phyloP scores from a whole-genome alignment of 306 rosid genomes.

The Medicago lupulina region DNA sequence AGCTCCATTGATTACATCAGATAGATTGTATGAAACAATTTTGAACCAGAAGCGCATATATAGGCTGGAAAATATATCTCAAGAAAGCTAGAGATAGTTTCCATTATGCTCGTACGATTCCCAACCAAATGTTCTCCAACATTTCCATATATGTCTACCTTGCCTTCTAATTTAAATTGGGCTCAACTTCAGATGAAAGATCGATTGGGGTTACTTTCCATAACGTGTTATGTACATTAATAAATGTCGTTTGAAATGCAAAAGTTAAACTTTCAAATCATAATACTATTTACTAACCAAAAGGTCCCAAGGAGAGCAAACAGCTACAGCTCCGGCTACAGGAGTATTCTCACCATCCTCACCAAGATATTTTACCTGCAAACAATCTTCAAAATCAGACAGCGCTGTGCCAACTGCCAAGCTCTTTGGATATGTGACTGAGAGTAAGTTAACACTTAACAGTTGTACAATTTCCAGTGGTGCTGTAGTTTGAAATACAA shows the following conservation, averaged over 20 bases:
- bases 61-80: conserved; percentile 21
- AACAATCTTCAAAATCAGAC: conserved; percentile 37
- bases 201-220: conserved; percentile 27
- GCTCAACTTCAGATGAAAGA: conserved; percentile 10
- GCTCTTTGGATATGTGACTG: conserved; percentile 13
- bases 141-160: background rate
- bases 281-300: conserved; percentile 82
- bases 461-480: conserved; percentile 1
- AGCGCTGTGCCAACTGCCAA: conserved; percentile 16
- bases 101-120: conserved; percentile 18
- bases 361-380: conserved; percentile 93
- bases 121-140: background rate
- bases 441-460: conserved; percentile 19
- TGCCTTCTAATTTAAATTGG: background rate
- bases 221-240: background rate
- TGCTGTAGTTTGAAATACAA: conserved; percentile 25
- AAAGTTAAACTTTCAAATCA: conserved; percentile 30
- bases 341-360: conserved; percentile 89
- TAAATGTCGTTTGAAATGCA: conserved; percentile 16
- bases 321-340: conserved; percentile 87
- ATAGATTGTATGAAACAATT: conserved; percentile 18
- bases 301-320: conserved; percentile 98
- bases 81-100: conserved; percentile 29
- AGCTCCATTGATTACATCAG: conserved; percentile 19
- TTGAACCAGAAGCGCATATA: conserved; percentile 31